phyloP scores from a whole-genome alignment of 2,329 filamentous ascomycete species.

The Hypomyces perniciosus region DNA sequence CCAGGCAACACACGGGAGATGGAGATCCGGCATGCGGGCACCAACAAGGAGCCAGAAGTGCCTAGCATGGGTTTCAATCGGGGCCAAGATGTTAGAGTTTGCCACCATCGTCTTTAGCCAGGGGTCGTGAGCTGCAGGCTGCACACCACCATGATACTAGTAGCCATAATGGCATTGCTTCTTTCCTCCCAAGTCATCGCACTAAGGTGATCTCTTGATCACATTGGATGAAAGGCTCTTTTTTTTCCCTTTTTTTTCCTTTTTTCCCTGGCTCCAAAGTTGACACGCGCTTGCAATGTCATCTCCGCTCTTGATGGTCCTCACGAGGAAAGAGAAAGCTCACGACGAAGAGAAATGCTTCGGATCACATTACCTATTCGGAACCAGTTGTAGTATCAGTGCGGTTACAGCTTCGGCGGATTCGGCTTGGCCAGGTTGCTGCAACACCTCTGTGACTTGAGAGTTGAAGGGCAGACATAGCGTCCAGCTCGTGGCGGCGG shows the following conservation, averaged over 20 bases:
- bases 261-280: neutral
- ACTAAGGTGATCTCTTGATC: neutral
- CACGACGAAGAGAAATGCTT: no score
- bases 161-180: neutral
- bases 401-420: neutral
- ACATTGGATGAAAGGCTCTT: neutral
- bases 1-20: neutral
- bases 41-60: slow-evolving; percentile 2
- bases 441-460: neutral
- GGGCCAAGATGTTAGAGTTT: slow-evolving; percentile 2
- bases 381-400: neutral
- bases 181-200: neutral
- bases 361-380: no score
- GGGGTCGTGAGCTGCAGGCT: neutral
- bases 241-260: neutral
- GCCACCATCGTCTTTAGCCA: slow-evolving; percentile 6
- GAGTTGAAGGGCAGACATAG: neutral
- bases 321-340: no score
- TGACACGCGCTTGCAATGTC: neutral
- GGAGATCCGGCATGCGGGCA: neutral
- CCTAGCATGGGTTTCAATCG: slow-evolving; percentile 1
- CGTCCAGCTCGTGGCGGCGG: slow-evolving; percentile 16
- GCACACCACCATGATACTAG: neutral
- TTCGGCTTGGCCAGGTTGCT: neutral
- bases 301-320: neutral